These are phyloP conservation scores for Didymella arachidicola DNA, from an alignment of 2,329 filamentous ascomycete genomes.

Conservation along the genomic window DNA sequence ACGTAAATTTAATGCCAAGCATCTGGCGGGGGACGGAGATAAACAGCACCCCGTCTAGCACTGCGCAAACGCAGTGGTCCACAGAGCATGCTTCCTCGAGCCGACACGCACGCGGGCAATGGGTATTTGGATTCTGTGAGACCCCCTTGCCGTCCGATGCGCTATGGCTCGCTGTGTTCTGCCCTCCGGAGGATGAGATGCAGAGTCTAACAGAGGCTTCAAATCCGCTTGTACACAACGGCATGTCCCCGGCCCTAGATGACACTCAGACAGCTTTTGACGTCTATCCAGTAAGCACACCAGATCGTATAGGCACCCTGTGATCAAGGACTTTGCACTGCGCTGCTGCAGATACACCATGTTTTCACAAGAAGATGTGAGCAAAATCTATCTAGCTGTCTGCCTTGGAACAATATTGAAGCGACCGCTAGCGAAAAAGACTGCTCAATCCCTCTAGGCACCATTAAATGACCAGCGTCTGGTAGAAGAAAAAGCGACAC, in stretches of 20 bases:
- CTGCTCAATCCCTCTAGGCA: constrained; percentile 85
- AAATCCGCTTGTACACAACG: background rate
- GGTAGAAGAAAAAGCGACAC: constrained; percentile 62
- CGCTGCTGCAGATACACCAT: background rate
- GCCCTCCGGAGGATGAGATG: background rate
- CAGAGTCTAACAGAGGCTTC: constrained; percentile 1
- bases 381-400: constrained; percentile 98
- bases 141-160: background rate
- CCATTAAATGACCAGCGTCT: constrained; percentile 83
- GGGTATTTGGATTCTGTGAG: background rate
- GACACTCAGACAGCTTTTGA: background rate
- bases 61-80: background rate
- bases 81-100: background rate
- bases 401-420: constrained; percentile 74
- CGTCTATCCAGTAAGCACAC: background rate
- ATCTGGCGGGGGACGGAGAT: constrained; percentile 6
- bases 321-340: background rate
- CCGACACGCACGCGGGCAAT: background rate
- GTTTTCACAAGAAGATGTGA: constrained; percentile 63
- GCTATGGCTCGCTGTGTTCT: background rate
- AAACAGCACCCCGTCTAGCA: background rate
- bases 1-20: constrained; percentile 23
- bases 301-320: background rate
- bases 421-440: constrained; percentile 99
- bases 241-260: background rate